These are phyloP conservation scores for Aspergillus funiculosus DNA, from an alignment of 495 filamentous ascomycete genomes.

Conservation along the genomic window DNA sequence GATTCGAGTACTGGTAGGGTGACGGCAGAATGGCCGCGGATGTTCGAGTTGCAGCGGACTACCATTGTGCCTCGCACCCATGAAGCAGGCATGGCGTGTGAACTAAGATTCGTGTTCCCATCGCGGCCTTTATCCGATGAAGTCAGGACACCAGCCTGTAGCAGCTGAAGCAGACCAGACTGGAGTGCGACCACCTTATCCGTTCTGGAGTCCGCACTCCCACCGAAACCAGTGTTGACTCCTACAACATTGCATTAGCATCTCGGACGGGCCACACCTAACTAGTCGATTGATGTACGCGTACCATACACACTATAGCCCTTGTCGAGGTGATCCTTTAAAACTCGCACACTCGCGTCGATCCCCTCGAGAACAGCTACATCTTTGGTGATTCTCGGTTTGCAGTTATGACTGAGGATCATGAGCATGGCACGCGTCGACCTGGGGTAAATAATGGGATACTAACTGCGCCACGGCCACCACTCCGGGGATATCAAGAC, in stretches of 20 bases:
- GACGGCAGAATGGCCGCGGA: slow-evolving; percentile 55
- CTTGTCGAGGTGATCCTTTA: slow-evolving; percentile 17
- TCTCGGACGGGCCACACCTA: neutral
- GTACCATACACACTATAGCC: slow-evolving; percentile 20
- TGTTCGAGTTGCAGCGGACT: slow-evolving; percentile 50
- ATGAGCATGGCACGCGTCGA: neutral
- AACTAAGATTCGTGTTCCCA: slow-evolving; percentile 17
- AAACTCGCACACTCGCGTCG: slow-evolving; percentile 14
- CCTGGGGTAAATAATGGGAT: neutral
- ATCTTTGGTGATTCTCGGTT: slow-evolving; percentile 14
- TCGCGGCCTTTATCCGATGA: slow-evolving; percentile 20
- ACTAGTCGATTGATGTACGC: neutral
- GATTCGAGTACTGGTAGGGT: slow-evolving; percentile 44
- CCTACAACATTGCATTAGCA: slow-evolving; percentile 24
- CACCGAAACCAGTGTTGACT: slow-evolving; percentile 65
- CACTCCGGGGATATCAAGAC: slow-evolving; percentile 18
- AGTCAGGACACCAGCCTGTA: slow-evolving; percentile 47
- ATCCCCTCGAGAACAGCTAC: slow-evolving; percentile 14
- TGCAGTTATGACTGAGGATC: slow-evolving; percentile 14
- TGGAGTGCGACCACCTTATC: slow-evolving; percentile 43
- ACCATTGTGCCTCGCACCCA: slow-evolving; percentile 55
- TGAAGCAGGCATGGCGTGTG: slow-evolving; percentile 41
- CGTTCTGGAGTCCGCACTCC: slow-evolving; percentile 53
- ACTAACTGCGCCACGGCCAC: slow-evolving; percentile 19
- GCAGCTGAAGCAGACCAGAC: slow-evolving; percentile 46